phyloP scores from a whole-genome alignment of 2,329 filamentous ascomycete genomes.

The Sporothrix sp. region DNA sequence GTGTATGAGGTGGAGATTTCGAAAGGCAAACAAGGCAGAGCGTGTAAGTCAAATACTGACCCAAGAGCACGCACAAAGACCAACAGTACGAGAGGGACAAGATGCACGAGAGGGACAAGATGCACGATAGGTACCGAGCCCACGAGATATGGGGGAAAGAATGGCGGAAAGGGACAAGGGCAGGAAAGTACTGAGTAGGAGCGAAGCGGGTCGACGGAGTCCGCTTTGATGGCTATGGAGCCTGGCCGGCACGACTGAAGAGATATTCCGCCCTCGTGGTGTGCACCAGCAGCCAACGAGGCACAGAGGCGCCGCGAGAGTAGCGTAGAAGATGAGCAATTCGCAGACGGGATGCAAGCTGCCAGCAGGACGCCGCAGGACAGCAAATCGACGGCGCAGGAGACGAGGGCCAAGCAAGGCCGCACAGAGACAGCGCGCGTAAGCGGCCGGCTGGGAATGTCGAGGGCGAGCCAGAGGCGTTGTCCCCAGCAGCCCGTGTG shows the following conservation, averaged over 20 bases:
- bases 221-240: slow-evolving; percentile 5
- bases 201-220: slow-evolving; percentile 3
- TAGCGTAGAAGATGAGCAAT: neutral
- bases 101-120: no score
- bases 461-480: neutral
- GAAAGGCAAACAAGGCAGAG: no score
- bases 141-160: neutral
- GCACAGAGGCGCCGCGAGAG: neutral
- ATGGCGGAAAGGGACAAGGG: neutral
- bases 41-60: no score
- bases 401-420: no score
- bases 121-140: neutral
- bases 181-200: neutral
- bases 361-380: no score
- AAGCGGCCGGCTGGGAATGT: neutral
- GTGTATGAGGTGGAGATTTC: no score
- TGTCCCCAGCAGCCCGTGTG: neutral
- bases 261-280: slow-evolving; percentile 13
- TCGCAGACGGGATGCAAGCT: neutral
- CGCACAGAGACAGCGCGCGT: no score
- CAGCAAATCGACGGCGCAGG: no score
- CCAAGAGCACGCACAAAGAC: no score
- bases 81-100: no score
- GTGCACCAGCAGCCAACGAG: neutral
- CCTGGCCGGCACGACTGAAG: neutral